These are phyloP conservation scores for Petunia hybrid DNA, from an alignment of 305 asterid genomes.

Conservation along the genomic window DNA sequence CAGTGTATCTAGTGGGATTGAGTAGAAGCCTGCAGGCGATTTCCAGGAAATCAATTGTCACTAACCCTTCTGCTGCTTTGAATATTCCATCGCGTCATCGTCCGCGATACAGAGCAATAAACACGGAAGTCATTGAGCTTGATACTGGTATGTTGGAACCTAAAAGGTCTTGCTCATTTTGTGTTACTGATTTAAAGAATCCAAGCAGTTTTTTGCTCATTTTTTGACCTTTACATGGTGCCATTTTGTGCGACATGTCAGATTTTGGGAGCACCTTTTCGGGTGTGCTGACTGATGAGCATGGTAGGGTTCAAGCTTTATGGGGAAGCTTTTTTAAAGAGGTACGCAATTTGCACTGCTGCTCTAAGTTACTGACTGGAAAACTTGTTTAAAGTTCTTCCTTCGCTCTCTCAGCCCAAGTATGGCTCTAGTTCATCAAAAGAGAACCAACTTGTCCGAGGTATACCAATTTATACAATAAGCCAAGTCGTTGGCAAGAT, in stretches of 20 bases:
- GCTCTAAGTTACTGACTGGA: slow-evolving; percentile 37
- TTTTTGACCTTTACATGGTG: slow-evolving; percentile 28
- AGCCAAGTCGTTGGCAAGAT: slow-evolving; percentile 81
- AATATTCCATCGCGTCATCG: slow-evolving; percentile 91
- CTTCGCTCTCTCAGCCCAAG: slow-evolving; percentile 70
- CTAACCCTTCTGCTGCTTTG: slow-evolving; percentile 96
- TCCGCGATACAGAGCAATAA: slow-evolving; percentile 98
- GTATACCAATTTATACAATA: slow-evolving; percentile 81
- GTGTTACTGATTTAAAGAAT: background rate
- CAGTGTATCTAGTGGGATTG: slow-evolving; percentile 95
- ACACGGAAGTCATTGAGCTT: slow-evolving; percentile 98
- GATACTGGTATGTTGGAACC: slow-evolving; percentile 76
- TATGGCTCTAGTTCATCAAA: slow-evolving; percentile 88
- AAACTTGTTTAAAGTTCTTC: slow-evolving; percentile 41
- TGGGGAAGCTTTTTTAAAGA: slow-evolving; percentile 99
- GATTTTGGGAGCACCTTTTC: slow-evolving; percentile 97
- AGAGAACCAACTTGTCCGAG: slow-evolving; percentile 99
- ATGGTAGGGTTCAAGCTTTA: slow-evolving; percentile 93
- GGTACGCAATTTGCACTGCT: slow-evolving; percentile 53
- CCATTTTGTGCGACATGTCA: slow-evolving; percentile 42
- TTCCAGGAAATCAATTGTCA: slow-evolving; percentile 93
- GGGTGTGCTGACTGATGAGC: slow-evolving; percentile 96
- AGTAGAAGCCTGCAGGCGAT: slow-evolving; percentile 98
- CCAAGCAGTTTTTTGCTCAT: slow-evolving; percentile 18
- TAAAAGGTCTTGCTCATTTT: slow-evolving; percentile 17